Base-by-base conservation (phyloP, 1,139 yeast genomes). In the Magnusiomyces ingens region DNA sequence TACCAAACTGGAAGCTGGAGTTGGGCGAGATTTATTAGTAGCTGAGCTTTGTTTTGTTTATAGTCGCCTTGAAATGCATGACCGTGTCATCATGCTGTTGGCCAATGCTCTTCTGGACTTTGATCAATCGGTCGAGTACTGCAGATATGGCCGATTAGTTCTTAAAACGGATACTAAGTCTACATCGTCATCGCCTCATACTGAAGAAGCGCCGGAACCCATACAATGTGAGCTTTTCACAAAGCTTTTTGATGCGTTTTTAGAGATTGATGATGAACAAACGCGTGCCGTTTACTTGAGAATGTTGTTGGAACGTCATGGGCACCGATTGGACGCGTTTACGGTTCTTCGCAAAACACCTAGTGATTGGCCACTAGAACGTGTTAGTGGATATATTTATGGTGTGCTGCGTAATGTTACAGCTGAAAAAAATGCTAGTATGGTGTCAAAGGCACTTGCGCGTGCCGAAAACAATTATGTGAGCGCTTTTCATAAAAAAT, bases 41-140 rank as follows among this genome's bases (percentile, higher is more conserved):
- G 55, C 66, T 18, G 77, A 73, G 53, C 62, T 68, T 43, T 67
- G 70, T 26, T 59, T 68, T 11, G 59, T 72, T 2, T 69, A 68
- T 54, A 66, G 70, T 19, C 61, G 63, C 21, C 58, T 71, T n/a
- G 69, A 67, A 11, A 58, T 62, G 13, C 70, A 70, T 52, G 70
- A 64, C 41, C 64, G 67, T 48, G 65, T 71, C 17, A 53, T 73
- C 22, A 63, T 64, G 15, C 60, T 68, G n/a, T 60, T 73, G 40
- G 62, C 66, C 40, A 63, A 60, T 19, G 59, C 61, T 2, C 56
- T 69, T 29, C 60, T 65, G 8, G 75, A 71, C 53, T 71, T 67
- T 52, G 65, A 64, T 21, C 63, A 69, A 5, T 69, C 72, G 4
- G 58, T 71, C 12, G 62, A 64, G 43, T 71, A 67, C 52, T 69